Conservation (phyloP, 441 rosid genomes). For the Macaranga tanarius region DNA sequence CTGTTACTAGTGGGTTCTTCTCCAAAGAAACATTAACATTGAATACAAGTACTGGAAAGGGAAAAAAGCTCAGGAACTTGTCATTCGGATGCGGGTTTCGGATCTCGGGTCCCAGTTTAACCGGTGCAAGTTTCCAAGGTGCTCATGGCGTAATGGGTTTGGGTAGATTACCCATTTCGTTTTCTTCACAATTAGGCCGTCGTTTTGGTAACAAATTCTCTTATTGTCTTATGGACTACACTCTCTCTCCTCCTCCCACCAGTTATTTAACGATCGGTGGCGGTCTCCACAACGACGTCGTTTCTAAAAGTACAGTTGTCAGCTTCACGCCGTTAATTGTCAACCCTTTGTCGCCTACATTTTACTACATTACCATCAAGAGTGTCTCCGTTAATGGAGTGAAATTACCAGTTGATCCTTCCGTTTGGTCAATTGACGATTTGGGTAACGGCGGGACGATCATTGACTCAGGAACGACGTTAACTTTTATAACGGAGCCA, state of each 20-base stretch:
- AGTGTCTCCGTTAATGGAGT: conserved; percentile 44
- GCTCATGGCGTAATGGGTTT: conserved; percentile 86
- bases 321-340: conserved; percentile 60
- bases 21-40: conserved; percentile 55
- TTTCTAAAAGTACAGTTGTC: conserved; percentile 16
- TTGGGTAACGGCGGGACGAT: conserved; percentile 81
- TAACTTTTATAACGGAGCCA: conserved; percentile 49
- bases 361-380: conserved; percentile 56
- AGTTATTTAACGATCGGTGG: conserved; percentile 69
- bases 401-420: conserved; percentile 51
- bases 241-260: conserved; percentile 73
- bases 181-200: conserved; percentile 73
- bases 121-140: conserved; percentile 66
- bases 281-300: conserved; percentile 12
- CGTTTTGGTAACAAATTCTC: conserved; percentile 74
- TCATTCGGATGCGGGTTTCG: conserved; percentile 80
- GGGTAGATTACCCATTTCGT: conserved; percentile 73
- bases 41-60: conserved; percentile 47
- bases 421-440: conserved; percentile 66
- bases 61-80: conserved; percentile 37
- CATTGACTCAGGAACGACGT: conserved; percentile 76
- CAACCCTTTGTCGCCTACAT: conserved; percentile 65
- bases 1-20: conserved; percentile 66
- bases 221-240: conserved; percentile 76
- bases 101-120: conserved; percentile 57